Evolutionary conservation across 129 eudicot genomes (phyloP), one percentile per base, ranked within the genome.

Genomic region (Rutidosis leptorrhynchoides): DNA sequence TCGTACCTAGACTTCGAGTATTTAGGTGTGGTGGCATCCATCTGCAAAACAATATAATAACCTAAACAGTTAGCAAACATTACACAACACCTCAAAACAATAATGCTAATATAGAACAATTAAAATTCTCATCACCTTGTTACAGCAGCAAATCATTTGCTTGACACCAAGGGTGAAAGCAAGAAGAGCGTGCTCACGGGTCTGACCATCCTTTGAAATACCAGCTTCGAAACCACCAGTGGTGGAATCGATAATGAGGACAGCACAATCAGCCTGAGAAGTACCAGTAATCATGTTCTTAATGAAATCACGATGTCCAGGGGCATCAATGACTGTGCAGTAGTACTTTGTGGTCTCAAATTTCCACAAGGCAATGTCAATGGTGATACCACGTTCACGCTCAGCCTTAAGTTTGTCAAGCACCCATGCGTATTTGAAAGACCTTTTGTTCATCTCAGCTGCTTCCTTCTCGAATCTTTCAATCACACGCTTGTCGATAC

Each of bases 281-380:
- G 83, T 83, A 61, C 87, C 87, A 68, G 87, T 83, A 62, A 83
- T 83, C 87, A 83, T 83, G 74, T 83, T 83, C 81, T 83, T 83
- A 57, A 83, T 83, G 25, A 83, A 83, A 37, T 60, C 65, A 19
- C 65, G 27, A 60, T 60, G 65, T 8, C 65, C 65, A 0, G 65
- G 65, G 25, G 65, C 65, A 60, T 60, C 65, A 17, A 60, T 60
- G 43, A 60, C 65, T 7, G 65, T 60, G 65, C 65, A 60, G 82
- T 83, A 83, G 76, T 83, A 83, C 79, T 83, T 83, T 77, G 81
- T 83, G 68, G 83, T 83, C 68, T 83, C 87, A 42, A 83, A 83
- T 71, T 79, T 83, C 87, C 87, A 83, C 77, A 79, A 64, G 0
- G 87, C 84, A 40, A 83, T 83, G 62, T 83, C 87, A 4, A 83